phyloP scores from a whole-genome alignment of 352 stramenopile species.

The Globisporangium okanoganense region DNA sequence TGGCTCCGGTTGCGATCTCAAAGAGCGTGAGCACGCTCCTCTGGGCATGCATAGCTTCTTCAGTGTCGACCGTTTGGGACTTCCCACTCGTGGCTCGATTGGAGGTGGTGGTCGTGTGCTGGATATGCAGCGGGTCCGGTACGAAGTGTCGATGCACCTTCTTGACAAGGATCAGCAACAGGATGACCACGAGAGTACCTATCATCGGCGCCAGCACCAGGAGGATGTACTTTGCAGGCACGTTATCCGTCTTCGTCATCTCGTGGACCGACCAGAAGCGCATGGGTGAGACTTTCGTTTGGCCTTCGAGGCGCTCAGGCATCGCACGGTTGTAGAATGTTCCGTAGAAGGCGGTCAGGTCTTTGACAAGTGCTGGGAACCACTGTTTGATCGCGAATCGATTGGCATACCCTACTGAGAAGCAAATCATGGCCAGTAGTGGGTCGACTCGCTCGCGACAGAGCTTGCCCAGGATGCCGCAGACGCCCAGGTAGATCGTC shows the following conservation, averaged over 20 bases:
- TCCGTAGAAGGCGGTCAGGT: conserved; percentile 4
- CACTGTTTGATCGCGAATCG: conserved; percentile 9
- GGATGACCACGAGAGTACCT: background rate
- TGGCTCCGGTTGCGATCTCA: background rate
- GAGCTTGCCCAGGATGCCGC: conserved; percentile 15
- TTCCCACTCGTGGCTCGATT: background rate
- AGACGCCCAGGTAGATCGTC: conserved; percentile 22
- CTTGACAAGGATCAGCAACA: conserved; percentile 1
- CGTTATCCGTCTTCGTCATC: background rate
- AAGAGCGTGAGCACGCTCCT: conserved; percentile 25
- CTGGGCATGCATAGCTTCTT: background rate
- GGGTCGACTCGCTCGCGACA: conserved; percentile 24
- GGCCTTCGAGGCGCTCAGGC: background rate
- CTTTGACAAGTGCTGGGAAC: background rate
- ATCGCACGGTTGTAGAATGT: conserved; percentile 2
- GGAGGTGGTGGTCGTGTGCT: background rate
- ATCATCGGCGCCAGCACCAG: background rate
- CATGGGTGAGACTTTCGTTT: conserved; percentile 17
- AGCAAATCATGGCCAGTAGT: conserved; percentile 12
- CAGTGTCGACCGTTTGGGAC: background rate
- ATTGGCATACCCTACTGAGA: conserved; percentile 16
- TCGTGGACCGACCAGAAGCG: conserved; percentile 17
- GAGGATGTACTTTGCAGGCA: background rate
- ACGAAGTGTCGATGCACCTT: conserved; percentile 26
- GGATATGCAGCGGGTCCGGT: conserved; percentile 2